A percentile compares a stretch with the other conserved stretches of the same genome.
Evolutionary conservation across 306 rosid species (phyloP).

Genomic region (Acacia crassicarpa): DNA sequence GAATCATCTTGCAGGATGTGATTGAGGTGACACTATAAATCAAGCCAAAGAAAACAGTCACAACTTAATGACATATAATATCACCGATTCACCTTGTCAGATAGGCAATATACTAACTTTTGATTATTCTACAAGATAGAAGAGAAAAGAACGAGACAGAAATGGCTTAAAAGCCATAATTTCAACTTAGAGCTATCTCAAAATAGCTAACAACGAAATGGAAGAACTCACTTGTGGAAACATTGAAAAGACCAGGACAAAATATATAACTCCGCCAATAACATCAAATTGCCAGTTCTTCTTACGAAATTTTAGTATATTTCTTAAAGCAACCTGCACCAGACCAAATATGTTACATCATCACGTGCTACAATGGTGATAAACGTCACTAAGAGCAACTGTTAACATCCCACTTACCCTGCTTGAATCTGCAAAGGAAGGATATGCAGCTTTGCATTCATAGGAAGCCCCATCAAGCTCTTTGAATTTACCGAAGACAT

Average conservation of each 20-base stretch:
- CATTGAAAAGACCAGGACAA: slow-evolving; percentile 82
- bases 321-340: slow-evolving; percentile 88
- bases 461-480: slow-evolving; percentile 62
- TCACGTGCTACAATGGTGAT: slow-evolving; percentile 15
- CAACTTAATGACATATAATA: slow-evolving; percentile 27
- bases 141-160: slow-evolving; percentile 4
- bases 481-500: slow-evolving; percentile 78
- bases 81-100: background rate
- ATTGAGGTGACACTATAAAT: slow-evolving; percentile 79
- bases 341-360: slow-evolving; percentile 27
- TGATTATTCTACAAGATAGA: slow-evolving; percentile 26
- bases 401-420: slow-evolving; percentile 53
- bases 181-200: background rate
- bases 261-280: slow-evolving; percentile 97
- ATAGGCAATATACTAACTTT: slow-evolving; percentile 11
- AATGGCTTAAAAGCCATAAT: slow-evolving; percentile 5
- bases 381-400: slow-evolving; percentile 25
- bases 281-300: slow-evolving; percentile 99
- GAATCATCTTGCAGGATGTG: slow-evolving; percentile 87
- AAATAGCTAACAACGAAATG: slow-evolving; percentile 19
- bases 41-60: slow-evolving; percentile 33
- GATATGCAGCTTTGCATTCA: slow-evolving; percentile 93
- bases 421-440: slow-evolving; percentile 92
- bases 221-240: slow-evolving; percentile 83
- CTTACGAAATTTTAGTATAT: slow-evolving; percentile 91